Base-by-base conservation (phyloP, 768 basidiomycete species). In the Coprinopsis cinerea region DNA sequence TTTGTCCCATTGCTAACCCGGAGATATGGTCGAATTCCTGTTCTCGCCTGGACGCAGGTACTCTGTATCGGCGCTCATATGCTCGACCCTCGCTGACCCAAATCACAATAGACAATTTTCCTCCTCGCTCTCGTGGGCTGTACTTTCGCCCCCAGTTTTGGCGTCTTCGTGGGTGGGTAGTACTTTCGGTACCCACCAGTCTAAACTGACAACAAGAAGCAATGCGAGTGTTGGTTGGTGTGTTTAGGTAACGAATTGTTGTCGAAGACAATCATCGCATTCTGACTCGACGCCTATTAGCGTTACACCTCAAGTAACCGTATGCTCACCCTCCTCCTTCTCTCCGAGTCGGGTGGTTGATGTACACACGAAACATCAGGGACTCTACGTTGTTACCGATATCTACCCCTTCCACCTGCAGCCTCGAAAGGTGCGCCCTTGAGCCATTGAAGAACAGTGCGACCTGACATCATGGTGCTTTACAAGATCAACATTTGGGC, bases 11-110 rank as follows among this genome's bases (percentile, higher is more conserved):
- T 84, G 67, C 61, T 83, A 26, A 79, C 85, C 61, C 71, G 82
- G 27, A 75, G 81, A 15, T 74, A 65, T 47, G 85, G 85, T 5
- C 77, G 85, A 37, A 71, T 88, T 1, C 82, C 83, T 0, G 67
- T 85, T 11, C 62, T 88, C 28, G 85, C 85, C 65, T 88, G 84
- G 84, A 81, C 81, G 0, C 83, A 85, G 65, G 78, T 78, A 20
- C 67, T 53, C 26, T 28, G 28, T 49, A 23, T n/a, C n/a, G 9
- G 6, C 7, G 36, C 17, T 39, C 36, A 18, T 39, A n/a, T n/a
- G n/a, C n/a, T n/a, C n/a, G n/a, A n/a, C n/a, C n/a, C n/a, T n/a
- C n/a, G n/a, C n/a, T n/a, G n/a, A n/a, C n/a, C n/a, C n/a, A n/a
- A n/a, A n/a, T n/a, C n/a, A n/a, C 18, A 18, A 10, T 10, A 39